These are phyloP conservation scores for Salmacisia buchloeana DNA, from an alignment of 1,284 basidiomycete species.

Conservation along the genomic window DNA sequence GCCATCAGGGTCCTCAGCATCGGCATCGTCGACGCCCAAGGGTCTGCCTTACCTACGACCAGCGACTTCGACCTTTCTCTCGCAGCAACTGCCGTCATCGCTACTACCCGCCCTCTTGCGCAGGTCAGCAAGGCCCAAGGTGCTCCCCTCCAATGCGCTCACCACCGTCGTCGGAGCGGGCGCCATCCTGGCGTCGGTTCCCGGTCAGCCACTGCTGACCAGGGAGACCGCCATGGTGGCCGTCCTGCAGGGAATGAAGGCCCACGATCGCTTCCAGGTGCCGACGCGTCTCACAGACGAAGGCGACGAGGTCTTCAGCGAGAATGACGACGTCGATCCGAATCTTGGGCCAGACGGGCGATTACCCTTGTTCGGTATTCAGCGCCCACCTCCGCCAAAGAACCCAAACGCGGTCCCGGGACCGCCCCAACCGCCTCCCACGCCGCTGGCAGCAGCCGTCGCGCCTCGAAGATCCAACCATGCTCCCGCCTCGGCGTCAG, in stretches of 20 bases:
- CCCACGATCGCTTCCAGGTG: slow-evolving; percentile 30
- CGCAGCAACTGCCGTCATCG: not conserved
- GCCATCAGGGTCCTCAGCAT: not conserved
- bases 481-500: not conserved
- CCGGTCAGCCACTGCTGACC: slow-evolving; percentile 71
- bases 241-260: slow-evolving; percentile 74
- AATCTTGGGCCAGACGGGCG: slow-evolving; percentile 4
- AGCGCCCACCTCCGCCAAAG: not conserved
- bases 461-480: not conserved
- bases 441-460: not conserved
- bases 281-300: slow-evolving; percentile 13
- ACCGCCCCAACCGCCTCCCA: slow-evolving; percentile 1
- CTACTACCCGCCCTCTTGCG: not conserved
- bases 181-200: slow-evolving; percentile 68
- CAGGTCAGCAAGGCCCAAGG: slow-evolving; percentile 15
- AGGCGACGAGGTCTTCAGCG: slow-evolving; percentile 25
- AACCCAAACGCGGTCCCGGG: not conserved
- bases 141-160: slow-evolving; percentile 46
- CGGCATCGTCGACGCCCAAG: not conserved
- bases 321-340: slow-evolving; percentile 20
- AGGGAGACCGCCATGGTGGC: slow-evolving; percentile 73
- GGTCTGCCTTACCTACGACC: not conserved
- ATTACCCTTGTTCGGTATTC: not conserved
- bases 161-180: slow-evolving; percentile 82
- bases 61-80: not conserved